These are phyloP conservation scores for Plenodomus biglobosus DNA, from an alignment of 2,329 filamentous ascomycete species.

Conservation along the genomic window DNA sequence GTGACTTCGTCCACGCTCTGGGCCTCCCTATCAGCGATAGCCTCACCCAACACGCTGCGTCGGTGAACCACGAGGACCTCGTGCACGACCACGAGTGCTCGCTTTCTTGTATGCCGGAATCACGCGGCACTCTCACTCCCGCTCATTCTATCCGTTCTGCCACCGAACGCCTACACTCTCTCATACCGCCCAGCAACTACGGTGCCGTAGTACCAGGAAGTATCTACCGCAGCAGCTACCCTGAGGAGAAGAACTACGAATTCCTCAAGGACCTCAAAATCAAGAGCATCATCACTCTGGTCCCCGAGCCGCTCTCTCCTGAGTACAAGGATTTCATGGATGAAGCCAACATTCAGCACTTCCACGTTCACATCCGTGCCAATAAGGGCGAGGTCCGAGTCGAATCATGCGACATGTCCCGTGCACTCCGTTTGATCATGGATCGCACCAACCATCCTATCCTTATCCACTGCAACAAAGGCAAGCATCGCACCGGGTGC, in stretches of 20 bases:
- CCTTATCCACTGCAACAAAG: slow-evolving; percentile 90
- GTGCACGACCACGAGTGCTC: slow-evolving; percentile 23
- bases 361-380: slow-evolving; percentile 77
- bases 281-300: slow-evolving; percentile 73
- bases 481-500: slow-evolving; percentile 89
- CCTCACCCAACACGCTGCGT: slow-evolving; percentile 32
- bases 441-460: slow-evolving; percentile 75
- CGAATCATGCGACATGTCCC: slow-evolving; percentile 58
- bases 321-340: slow-evolving; percentile 63
- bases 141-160: slow-evolving; percentile 22
- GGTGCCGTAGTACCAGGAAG: slow-evolving; percentile 69
- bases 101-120: slow-evolving; percentile 12
- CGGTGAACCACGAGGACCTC: slow-evolving; percentile 37
- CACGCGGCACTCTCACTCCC: slow-evolving; percentile 18
- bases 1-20: slow-evolving; percentile 23
- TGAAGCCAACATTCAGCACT: slow-evolving; percentile 68
- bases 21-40: slow-evolving; percentile 24
- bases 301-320: slow-evolving; percentile 52
- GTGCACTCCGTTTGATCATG: slow-evolving; percentile 71
- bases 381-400: slow-evolving; percentile 70
- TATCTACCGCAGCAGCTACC: slow-evolving; percentile 82
- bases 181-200: slow-evolving; percentile 69
- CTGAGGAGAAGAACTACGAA: slow-evolving; percentile 67
- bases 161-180: slow-evolving; percentile 40
- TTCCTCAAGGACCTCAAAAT: slow-evolving; percentile 69